These are phyloP conservation scores for Arthrobotrys pseudoclavata DNA, from an alignment of 2,329 filamentous ascomycete species.

Conservation along the genomic window DNA sequence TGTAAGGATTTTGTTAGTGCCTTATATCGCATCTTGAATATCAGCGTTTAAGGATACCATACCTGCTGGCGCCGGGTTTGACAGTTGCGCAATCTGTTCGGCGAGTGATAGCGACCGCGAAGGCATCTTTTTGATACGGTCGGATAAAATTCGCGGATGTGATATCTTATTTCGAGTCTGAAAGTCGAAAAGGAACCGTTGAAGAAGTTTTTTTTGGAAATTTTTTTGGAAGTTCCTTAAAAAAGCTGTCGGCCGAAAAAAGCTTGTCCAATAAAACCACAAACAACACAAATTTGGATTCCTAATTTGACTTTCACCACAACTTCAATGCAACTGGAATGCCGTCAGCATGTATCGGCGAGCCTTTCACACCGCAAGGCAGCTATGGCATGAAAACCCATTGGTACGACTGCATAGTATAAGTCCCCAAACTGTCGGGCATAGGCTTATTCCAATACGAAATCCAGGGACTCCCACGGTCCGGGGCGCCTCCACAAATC, in stretches of 20 bases:
- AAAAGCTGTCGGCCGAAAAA: constrained; percentile 61
- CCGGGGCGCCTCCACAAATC: constrained; percentile 76
- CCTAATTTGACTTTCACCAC: not conserved
- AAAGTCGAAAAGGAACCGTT: not conserved
- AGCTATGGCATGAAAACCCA: constrained; percentile 58
- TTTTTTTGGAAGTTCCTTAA: constrained; percentile 38
- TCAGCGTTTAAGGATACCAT: constrained; percentile 36
- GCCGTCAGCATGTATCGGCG: constrained; percentile 64
- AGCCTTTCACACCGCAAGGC: constrained; percentile 59
- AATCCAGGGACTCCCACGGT: constrained; percentile 82
- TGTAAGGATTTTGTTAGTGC: constrained; percentile 58
- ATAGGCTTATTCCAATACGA: constrained; percentile 26
- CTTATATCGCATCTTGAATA: constrained; percentile 16
- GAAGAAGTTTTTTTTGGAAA: constrained; percentile 26
- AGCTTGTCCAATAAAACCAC: constrained; percentile 54
- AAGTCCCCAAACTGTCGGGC: not conserved
- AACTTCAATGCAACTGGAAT: constrained; percentile 7
- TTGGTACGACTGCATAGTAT: constrained; percentile 15
- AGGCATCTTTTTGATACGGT: constrained; percentile 38
- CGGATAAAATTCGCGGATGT: not conserved
- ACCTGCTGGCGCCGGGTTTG: constrained; percentile 63
- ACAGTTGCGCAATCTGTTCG: constrained; percentile 62
- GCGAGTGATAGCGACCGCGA: constrained; percentile 61
- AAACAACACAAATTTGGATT: constrained; percentile 41
- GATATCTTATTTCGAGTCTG: constrained; percentile 13